phyloP scores from a whole-genome alignment of 1,284 basidiomycete species.

The Rhodotorula sp. region DNA sequence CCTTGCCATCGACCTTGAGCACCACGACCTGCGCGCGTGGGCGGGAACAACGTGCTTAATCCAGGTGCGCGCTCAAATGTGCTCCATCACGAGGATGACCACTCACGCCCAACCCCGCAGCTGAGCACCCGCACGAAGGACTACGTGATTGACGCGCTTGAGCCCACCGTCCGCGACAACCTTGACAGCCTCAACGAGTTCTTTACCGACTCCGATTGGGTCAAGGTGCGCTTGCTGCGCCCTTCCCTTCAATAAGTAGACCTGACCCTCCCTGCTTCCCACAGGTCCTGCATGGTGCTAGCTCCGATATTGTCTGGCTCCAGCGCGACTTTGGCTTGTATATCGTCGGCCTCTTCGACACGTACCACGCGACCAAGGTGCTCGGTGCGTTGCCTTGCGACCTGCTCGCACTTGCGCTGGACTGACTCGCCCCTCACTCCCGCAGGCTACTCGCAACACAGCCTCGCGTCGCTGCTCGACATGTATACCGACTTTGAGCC shows the following conservation, averaged over 20 bases:
- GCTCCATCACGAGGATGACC: too few relatives aligned
- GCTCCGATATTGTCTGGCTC: conserved; percentile 92
- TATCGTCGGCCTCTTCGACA: conserved; percentile 93
- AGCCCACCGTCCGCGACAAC: conserved; percentile 66
- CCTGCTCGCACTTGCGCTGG: background rate
- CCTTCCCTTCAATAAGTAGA: background rate
- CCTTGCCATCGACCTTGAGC: conserved; percentile 91
- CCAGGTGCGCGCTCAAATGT: conserved; percentile 57
- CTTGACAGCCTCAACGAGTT: conserved; percentile 65
- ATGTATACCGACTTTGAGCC: conserved; percentile 89
- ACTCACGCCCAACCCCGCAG: conserved; percentile 16
- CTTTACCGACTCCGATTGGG: conserved; percentile 77
- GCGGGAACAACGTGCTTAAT: conserved; percentile 88
- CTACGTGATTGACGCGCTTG: conserved; percentile 81
- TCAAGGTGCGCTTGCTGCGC: conserved; percentile 65
- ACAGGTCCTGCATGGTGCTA: conserved; percentile 89
- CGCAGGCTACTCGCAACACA: conserved; percentile 75
- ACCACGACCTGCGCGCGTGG: conserved; percentile 84
- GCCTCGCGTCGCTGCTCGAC: conserved; percentile 79
- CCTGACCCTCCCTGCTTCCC: too few relatives aligned
- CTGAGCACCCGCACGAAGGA: conserved; percentile 81
- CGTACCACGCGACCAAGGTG: conserved; percentile 87
- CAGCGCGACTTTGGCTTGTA: conserved; percentile 94
- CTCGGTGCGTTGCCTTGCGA: conserved; percentile 59
- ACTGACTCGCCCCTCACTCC: too few relatives aligned